Conservation (phyloP, 2,329 filamentous ascomycete genomes). For the Aspergillus hiratsukae region DNA sequence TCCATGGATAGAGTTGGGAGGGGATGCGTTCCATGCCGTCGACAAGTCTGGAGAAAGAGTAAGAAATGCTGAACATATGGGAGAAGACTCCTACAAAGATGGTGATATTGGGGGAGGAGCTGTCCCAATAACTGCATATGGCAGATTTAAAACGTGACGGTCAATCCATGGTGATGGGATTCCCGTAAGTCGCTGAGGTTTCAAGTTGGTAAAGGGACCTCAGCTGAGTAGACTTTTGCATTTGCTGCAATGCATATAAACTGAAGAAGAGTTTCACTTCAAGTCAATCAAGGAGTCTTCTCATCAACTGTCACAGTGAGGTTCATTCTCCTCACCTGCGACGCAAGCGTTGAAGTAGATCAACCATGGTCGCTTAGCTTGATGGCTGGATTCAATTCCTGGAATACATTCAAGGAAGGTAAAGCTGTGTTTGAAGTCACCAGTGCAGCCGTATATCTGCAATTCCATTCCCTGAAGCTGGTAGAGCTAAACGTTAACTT, state of each 20-base stretch:
- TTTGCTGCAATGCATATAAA: background rate
- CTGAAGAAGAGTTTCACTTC: no score
- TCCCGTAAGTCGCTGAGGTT: background rate
- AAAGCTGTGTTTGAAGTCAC: background rate
- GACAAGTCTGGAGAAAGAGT: conserved; percentile 2
- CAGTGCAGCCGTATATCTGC: background rate
- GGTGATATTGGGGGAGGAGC: background rate
- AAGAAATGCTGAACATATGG: conserved; percentile 7
- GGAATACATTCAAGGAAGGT: background rate
- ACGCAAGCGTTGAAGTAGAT: background rate
- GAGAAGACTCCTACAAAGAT: background rate
- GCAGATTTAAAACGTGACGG: no score
- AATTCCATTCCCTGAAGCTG: background rate
- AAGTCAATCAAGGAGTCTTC: background rate
- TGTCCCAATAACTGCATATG: background rate
- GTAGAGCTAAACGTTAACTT: no score
- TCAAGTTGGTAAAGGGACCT: background rate
- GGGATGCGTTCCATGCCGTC: conserved; percentile 4
- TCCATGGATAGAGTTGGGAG: conserved; percentile 1
- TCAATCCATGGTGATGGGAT: background rate
- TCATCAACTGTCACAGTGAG: background rate
- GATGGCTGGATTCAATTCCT: background rate
- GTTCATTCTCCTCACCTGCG: background rate
- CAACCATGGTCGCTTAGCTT: background rate
- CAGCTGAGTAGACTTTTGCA: background rate